phyloP scores from a whole-genome alignment of 768 basidiomycete genomes.

The Tephrocybe sp. region DNA sequence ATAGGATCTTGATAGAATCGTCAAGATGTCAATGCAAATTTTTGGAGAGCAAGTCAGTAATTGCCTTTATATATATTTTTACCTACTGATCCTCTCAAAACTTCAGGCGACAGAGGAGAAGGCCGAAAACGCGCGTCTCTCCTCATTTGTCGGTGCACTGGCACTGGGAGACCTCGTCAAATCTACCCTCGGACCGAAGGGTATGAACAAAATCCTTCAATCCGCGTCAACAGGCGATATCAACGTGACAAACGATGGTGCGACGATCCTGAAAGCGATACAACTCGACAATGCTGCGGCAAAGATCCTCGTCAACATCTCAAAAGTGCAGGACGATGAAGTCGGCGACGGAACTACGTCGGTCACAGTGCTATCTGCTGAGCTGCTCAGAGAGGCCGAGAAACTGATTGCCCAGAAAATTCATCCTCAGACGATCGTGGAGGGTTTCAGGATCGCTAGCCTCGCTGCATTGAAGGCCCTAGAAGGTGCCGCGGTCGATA shows the following conservation, averaged over 20 bases:
- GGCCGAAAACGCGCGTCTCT: conserved; percentile 96
- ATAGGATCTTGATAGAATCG: conserved; percentile 1
- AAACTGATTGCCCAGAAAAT: conserved; percentile 90
- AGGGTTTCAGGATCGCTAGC: conserved; percentile 94
- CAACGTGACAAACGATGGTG: conserved; percentile 98
- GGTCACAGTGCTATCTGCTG: conserved; percentile 90
- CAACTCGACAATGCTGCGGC: conserved; percentile 98
- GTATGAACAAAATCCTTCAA: conserved; percentile 99
- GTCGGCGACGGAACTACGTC: conserved; percentile 94
- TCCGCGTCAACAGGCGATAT: conserved; percentile 88
- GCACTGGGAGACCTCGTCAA: conserved; percentile 98
- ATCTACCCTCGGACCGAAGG: conserved; percentile 97
- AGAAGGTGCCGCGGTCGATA: conserved; percentile 78
- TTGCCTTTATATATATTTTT: background rate
- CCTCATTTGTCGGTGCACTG: conserved; percentile 96
- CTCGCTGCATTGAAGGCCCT: conserved; percentile 81
- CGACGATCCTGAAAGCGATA: conserved; percentile 96
- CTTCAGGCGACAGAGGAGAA: conserved; percentile 83
- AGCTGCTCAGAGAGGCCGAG: conserved; percentile 93
- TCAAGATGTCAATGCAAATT: conserved; percentile 67
- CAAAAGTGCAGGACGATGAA: conserved; percentile 99
- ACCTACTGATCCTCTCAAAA: background rate
- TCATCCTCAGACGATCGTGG: conserved; percentile 97
- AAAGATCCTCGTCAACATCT: conserved; percentile 99
- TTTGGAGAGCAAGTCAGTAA: conserved; percentile 59